Base-by-base conservation (phyloP, 768 basidiomycete genomes). In the Chalciporus pseudorubinellus region DNA sequence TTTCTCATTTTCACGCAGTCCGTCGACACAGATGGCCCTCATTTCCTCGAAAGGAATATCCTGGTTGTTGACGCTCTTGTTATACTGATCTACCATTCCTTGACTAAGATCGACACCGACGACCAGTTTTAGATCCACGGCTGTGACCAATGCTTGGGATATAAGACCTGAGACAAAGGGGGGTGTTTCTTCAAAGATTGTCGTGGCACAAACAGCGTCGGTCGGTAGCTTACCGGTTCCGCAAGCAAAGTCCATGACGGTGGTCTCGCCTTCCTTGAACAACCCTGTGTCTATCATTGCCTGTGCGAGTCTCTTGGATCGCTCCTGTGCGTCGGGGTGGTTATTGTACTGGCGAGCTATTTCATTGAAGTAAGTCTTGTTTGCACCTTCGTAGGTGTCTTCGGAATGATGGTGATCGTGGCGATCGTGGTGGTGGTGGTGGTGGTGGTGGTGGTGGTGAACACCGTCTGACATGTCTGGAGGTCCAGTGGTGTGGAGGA, bases 21-120 rank as follows among this genome's bases (percentile, higher is more conserved):
- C 77, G 0, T 64, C 66, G 52, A 42, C 45, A 8, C 81, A 77
- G 26, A 88, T 64, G 1, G 85, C 85, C 10, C 72, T 73, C 84
- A 90, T 86, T 60, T 87, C 84, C 45, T 86, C 82, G 1, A 73
- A 67, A 1, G 76, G 59, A 33, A 89, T 78, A 5, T 87, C 86
- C 51, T 89, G 83, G 48, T 84, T 79, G 18, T 52, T 52, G 12
- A 81, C 81, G 19, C 74, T 71, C 46, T 68, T 59, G 66, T 88
- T 89, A 72, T 80, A 92, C 14, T 73, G 67, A 48, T 88, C 82
- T 9, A 91, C 84, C 74, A 83, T 79, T 1, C 69, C 77, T 55
- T 83, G 81, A 68, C 83, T 89, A 61, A 90, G 85, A 61, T 92
- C 90, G 14, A 87, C 81, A 10, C 88, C 89, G 14, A 89, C 68